phyloP scores from a whole-genome alignment of 2,329 filamentous ascomycete genomes.

The Thermomyces lanuginosus region DNA sequence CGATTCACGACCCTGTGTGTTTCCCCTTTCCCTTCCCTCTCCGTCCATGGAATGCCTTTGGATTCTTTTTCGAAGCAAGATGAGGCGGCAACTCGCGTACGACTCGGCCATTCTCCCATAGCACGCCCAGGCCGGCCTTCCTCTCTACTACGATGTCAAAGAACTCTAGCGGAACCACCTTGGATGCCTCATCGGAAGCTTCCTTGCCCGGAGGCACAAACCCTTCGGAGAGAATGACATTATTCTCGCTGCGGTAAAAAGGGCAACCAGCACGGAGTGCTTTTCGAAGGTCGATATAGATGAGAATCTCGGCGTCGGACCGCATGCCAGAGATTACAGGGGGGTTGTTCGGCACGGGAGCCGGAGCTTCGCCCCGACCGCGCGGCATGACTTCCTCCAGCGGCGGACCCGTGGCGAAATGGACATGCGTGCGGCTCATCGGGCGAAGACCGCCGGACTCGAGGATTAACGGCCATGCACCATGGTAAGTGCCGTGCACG shows the following conservation, averaged over 20 bases:
- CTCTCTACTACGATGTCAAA: slow-evolving; percentile 62
- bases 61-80: slow-evolving; percentile 24
- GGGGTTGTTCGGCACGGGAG: slow-evolving; percentile 10
- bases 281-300: slow-evolving; percentile 56
- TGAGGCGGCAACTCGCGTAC: slow-evolving; percentile 33
- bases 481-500: slow-evolving; percentile 79
- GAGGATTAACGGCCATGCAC: slow-evolving; percentile 60
- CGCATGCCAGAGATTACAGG: slow-evolving; percentile 67
- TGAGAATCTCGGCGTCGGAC: slow-evolving; percentile 54
- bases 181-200: slow-evolving; percentile 37
- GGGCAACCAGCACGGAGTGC: slow-evolving; percentile 46
- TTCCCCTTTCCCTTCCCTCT: slow-evolving; percentile 11
- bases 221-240: slow-evolving; percentile 47
- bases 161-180: slow-evolving; percentile 47
- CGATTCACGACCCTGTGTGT: too few species aligned
- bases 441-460: slow-evolving; percentile 58
- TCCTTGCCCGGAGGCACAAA: slow-evolving; percentile 20
- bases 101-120: slow-evolving; percentile 44
- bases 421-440: slow-evolving; percentile 79
- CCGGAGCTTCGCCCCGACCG: slow-evolving; percentile 7
- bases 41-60: slow-evolving; percentile 9
- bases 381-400: slow-evolving; percentile 18
- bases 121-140: slow-evolving; percentile 51
- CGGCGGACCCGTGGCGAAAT: slow-evolving; percentile 65
- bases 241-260: slow-evolving; percentile 71